Conservation (phyloP, 1,139 yeast genomes). For the Hansenula sp. region DNA sequence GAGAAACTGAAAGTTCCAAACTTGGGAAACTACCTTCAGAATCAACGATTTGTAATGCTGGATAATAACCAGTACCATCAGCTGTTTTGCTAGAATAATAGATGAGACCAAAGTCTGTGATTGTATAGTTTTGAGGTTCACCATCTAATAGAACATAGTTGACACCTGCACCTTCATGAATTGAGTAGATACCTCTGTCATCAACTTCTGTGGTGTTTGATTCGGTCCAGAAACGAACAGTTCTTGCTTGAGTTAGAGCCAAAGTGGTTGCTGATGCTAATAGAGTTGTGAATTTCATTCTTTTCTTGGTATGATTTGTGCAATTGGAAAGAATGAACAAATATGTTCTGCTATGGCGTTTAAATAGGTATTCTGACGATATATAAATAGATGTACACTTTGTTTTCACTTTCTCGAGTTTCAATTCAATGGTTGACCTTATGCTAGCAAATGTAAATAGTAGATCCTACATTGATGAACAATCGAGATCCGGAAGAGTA, state of each 20-base stretch:
- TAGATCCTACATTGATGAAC: no score
- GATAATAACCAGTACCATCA: not conserved
- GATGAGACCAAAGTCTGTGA: slow-evolving; percentile 4
- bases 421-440: no score
- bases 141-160: slow-evolving; percentile 38
- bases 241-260: not conserved
- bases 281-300: slow-evolving; percentile 2
- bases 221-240: not conserved
- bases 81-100: not conserved
- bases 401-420: no score
- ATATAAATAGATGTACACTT: no score
- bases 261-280: slow-evolving; percentile 9
- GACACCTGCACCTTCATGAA: slow-evolving; percentile 56
- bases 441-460: no score
- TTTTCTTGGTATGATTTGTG: no score
- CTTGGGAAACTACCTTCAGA: slow-evolving; percentile 2
- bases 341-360: no score
- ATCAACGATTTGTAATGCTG: not conserved
- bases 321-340: no score
- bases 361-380: no score
- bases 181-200: slow-evolving; percentile 15
- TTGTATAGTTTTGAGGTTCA: slow-evolving; percentile 9
- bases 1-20: slow-evolving; percentile 6
- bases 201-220: not conserved
- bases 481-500: no score